phyloP scores from a whole-genome alignment of 108 stramenopile species.

The Cylindrotheca fusiformis region DNA sequence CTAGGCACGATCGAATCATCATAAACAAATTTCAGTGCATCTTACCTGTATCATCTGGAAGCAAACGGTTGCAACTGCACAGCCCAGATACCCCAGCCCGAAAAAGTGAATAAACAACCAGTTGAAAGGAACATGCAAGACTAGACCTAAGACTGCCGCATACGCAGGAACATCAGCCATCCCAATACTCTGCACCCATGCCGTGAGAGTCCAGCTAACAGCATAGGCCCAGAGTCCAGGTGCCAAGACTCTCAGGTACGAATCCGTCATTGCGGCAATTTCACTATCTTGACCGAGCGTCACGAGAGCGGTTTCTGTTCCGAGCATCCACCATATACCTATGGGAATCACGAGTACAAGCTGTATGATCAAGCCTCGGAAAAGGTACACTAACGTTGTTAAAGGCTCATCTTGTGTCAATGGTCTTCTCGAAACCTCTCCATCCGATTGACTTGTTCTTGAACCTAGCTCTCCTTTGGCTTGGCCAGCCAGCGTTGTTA shows the following conservation, averaged over 20 bases:
- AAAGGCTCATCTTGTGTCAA: slow-evolving; percentile 12
- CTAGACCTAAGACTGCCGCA: slow-evolving; percentile 29
- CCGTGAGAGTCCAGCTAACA: slow-evolving; percentile 52
- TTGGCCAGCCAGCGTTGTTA: slow-evolving; percentile 38
- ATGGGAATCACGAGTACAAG: slow-evolving; percentile 47
- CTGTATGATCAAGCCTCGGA: slow-evolving; percentile 51
- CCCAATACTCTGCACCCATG: slow-evolving; percentile 57
- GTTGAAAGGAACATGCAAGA: slow-evolving; percentile 63
- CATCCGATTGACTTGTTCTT: slow-evolving; percentile 3
- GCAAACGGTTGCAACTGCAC: slow-evolving; percentile 41
- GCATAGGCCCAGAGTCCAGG: slow-evolving; percentile 52
- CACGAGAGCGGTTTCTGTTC: slow-evolving; percentile 37
- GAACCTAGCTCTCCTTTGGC: slow-evolving; percentile 33
- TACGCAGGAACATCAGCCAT: slow-evolving; percentile 53
- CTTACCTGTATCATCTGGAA: slow-evolving; percentile 41
- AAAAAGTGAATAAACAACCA: slow-evolving; percentile 46
- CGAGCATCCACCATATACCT: slow-evolving; percentile 50
- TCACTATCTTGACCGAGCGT: slow-evolving; percentile 46
- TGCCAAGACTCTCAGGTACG: slow-evolving; percentile 43
- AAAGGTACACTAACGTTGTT: slow-evolving; percentile 47
- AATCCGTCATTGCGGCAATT: slow-evolving; percentile 39
- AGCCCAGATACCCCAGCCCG: slow-evolving; percentile 55
- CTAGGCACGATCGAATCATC: no score
- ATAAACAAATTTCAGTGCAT: no score
- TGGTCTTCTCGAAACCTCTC: background rate